Evolutionary conservation across 768 basidiomycete species (phyloP), one percentile per base, ranked within the genome.

Genomic region (Arthromyces matolae): DNA sequence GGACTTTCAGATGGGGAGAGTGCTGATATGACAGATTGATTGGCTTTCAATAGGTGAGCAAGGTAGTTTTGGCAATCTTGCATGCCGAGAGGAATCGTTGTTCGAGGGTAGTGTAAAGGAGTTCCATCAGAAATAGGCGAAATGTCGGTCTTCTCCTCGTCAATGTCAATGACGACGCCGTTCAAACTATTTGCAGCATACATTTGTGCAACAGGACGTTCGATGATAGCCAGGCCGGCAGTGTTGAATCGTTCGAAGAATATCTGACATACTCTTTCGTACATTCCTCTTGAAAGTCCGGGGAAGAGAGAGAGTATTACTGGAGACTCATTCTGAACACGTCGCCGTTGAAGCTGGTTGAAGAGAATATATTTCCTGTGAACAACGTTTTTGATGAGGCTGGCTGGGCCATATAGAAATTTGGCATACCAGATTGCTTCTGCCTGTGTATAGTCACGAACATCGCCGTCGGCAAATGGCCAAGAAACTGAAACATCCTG

Each of bases 181-280:
- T 68, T 80, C 49, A 89, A 73, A 46, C 74, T 74, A 54, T 84
- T 85, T 13, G 79, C 79, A 18, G 91, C 81, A 65, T 89, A 94
- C 35, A 94, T 69, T 55, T 93, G 89, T 8, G 89, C 80, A 64
- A 93, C 78, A 18, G 93, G 86, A 0, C 91, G 87, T 47, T 93
- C 86, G 41, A 93, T 71, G 55, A 93, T 74, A 45, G 79, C 78
- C 54, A 94, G 80, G 13, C 83, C 89, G 8, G 93, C 85, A 22
- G 87, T 85, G 60, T 93, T 93, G 78, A 94, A 89, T 20, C 89
- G 85, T 61, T 95, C 93, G 58, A 96, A 96, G 68, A 94, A 90
- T 31, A 89, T 75, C 59, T 87, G 90, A 57, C 84, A 86, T 57
- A 86, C 77, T 35, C 76, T 76, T 61, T 93, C 89, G 63, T 86